phyloP scores from a whole-genome alignment of 2,329 filamentous ascomycete species.

The Nigrospora sphaerica region DNA sequence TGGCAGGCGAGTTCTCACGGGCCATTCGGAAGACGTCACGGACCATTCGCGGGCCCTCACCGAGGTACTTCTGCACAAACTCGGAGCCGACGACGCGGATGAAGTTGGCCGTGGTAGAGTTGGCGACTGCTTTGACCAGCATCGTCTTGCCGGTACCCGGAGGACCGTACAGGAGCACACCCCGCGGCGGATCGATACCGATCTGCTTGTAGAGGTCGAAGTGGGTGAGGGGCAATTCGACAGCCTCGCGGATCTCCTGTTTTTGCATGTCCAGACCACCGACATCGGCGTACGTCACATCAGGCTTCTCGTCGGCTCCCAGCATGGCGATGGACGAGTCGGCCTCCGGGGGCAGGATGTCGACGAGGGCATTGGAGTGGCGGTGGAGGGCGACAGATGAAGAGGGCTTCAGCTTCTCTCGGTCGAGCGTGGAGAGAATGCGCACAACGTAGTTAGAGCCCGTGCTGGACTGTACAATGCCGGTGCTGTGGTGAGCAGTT shows the following conservation, averaged over 20 bases:
- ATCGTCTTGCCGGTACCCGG: constrained; percentile 87
- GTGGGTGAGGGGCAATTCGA: constrained; percentile 92
- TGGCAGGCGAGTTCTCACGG: constrained; percentile 92
- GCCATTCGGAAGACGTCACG: constrained; percentile 99
- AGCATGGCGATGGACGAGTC: constrained; percentile 99
- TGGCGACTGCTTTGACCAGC: constrained; percentile 94
- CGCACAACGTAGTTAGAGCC: constrained; percentile 98
- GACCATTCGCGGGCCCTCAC: constrained; percentile 97
- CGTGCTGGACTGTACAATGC: constrained; percentile 96
- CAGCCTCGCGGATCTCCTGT: constrained; percentile 96
- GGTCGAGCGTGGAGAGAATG: constrained; percentile 95
- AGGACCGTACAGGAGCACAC: constrained; percentile 91
- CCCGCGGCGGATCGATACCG: constrained; percentile 93
- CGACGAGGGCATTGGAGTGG: constrained; percentile 96
- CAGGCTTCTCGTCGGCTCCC: constrained; percentile 91
- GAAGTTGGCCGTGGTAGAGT: constrained; percentile 96
- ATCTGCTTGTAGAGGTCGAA: constrained; percentile 99
- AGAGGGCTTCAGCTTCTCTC: constrained; percentile 94
- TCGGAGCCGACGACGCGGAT: constrained; percentile 97
- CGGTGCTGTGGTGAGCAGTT: constrained; percentile 55
- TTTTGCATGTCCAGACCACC: constrained; percentile 99
- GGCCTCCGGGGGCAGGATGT: constrained; percentile 96
- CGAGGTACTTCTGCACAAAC: constrained; percentile 98
- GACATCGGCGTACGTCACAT: constrained; percentile 96
- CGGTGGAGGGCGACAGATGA: constrained; percentile 96